phyloP scores from a whole-genome alignment of 2,329 filamentous ascomycete species.

The Helicocarpus griseus region DNA sequence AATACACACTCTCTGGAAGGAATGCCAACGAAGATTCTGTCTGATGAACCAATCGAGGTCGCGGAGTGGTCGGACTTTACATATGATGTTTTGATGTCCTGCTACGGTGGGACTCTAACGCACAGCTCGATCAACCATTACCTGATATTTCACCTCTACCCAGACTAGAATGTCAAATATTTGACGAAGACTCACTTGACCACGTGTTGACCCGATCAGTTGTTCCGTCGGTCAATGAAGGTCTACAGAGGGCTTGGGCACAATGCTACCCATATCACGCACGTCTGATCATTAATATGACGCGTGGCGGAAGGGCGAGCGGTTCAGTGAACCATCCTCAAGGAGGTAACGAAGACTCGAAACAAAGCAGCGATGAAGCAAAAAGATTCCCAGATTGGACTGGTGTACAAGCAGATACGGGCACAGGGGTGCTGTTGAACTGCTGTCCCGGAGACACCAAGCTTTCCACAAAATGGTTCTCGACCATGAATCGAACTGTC shows the following conservation, averaged over 20 bases:
- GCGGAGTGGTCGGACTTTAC: conserved; percentile 6
- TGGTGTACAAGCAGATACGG: not conserved
- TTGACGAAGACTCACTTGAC: conserved; percentile 7
- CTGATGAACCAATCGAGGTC: not conserved
- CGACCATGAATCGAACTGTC: not conserved
- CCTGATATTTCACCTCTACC: not conserved
- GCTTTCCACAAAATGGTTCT: conserved; percentile 5
- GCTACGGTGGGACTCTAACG: conserved; percentile 3
- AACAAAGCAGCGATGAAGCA: not conserved
- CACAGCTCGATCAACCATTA: not conserved
- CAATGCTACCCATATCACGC: not conserved
- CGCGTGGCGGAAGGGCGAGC: not conserved
- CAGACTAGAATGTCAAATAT: conserved; percentile 2
- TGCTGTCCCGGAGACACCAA: conserved; percentile 6
- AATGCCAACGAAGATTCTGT: no score
- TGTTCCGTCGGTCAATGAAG: not conserved
- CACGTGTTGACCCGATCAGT: conserved; percentile 6
- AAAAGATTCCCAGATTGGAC: conserved; percentile 7
- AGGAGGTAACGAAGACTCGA: not conserved
- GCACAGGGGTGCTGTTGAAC: not conserved
- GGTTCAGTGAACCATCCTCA: not conserved
- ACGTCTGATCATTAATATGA: conserved; percentile 7
- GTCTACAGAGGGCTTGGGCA: not conserved
- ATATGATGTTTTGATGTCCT: conserved; percentile 4
- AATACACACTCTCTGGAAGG: not conserved